Percentiles rank a stretch among this genome's conserved stretches.
Evolutionary conservation across 2,329 filamentous ascomycete genomes (phyloP).

Genomic region (Alternaria triticimaculans): DNA sequence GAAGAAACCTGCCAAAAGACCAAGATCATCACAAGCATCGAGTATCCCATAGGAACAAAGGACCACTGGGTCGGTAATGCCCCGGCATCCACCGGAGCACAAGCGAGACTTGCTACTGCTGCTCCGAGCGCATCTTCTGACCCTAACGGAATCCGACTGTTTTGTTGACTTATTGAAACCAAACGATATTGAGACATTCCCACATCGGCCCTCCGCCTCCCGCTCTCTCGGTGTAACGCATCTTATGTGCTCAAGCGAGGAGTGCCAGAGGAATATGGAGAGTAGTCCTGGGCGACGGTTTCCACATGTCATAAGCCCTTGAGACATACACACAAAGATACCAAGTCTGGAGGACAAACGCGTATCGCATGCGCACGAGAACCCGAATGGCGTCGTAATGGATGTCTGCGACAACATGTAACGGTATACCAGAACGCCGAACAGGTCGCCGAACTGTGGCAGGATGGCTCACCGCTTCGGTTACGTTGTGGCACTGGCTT

Average conservation of each 20-base stretch:
- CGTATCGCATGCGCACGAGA: background rate
- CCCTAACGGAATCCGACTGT: conserved; percentile 6
- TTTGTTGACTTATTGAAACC: background rate
- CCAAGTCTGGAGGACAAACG: background rate
- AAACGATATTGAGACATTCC: conserved; percentile 1
- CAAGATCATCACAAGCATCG: background rate
- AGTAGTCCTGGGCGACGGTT: background rate
- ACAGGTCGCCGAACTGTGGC: conserved; percentile 22
- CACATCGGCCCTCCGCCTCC: background rate
- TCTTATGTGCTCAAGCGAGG: background rate
- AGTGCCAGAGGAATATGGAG: background rate
- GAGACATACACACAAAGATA: background rate
- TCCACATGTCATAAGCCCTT: background rate
- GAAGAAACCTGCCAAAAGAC: background rate
- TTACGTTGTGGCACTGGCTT: conserved; percentile 7
- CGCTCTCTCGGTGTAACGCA: conserved; percentile 1
- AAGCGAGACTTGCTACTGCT: background rate
- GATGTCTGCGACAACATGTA: background rate
- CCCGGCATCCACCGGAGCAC: background rate
- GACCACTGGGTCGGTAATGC: conserved; percentile 1
- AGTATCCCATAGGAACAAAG: background rate
- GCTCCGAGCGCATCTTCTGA: background rate
- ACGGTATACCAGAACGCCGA: background rate
- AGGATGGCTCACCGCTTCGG: conserved; percentile 16
- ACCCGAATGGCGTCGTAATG: background rate